Base-by-base conservation (phyloP, 2,329 filamentous ascomycete genomes). In the Ophiostoma himal-ulmi region DNA sequence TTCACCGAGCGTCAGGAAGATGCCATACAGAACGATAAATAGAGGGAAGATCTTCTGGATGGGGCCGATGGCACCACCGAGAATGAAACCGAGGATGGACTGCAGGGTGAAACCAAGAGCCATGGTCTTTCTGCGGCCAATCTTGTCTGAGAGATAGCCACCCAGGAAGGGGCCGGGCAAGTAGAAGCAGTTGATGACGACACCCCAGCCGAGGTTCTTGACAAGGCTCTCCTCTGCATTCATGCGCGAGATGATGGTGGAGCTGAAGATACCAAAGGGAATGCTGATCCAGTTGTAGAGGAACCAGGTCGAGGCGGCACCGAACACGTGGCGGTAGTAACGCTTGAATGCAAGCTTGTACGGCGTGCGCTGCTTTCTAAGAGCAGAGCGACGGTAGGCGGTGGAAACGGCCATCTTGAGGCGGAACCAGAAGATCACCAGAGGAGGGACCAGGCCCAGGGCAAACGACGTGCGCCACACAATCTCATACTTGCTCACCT, bases 231-330 rank as follows among this genome's bases (percentile, higher is more conserved):
- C 78, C 17, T 78, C 76, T 0, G 80, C 74, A 37, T 82, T 81
- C 37, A 81, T 76, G 34, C 80, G 77, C 3, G 77, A 76, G 68
- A 85, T 81, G 71, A 86, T 86, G 30, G 83, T 85, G 0, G 83
- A 83, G 70, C 81, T 82, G 76, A 86, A 86, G 37, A 87, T 80
- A 10, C 83, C 84, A 72, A 86, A 86, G 0, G 85, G 84, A 6
- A 72, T 65, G 72, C 68, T 73, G 67, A 73, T 60, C 20, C 60
- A 87, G 74, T 88, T 83, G 75, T 87, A 82, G 36, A 81, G 75
- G 75, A 86, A 86, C 84, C 84, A 86, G 11, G 82, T 80, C 0
- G 80, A 72, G 1, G 83, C 80, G 7, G 81, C 80, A 17, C 84
- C 84, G 3, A 85, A 74, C 62, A 86, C 76, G 0, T 82, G 81